Evolutionary conservation across 1,139 yeast species (phyloP).

Genomic region (Diutina ranongensis): DNA sequence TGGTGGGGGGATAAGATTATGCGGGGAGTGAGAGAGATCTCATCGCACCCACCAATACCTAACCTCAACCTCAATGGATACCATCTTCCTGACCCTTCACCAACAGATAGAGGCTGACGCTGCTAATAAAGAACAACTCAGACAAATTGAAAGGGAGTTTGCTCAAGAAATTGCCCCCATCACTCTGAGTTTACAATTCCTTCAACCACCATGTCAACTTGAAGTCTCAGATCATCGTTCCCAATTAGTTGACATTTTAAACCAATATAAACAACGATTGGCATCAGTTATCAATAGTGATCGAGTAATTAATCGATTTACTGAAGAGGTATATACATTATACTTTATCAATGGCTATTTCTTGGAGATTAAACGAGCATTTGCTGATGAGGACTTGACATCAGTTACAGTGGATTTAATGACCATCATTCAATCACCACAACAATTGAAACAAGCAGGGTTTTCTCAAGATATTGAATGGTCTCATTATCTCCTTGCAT

Average conservation of each 20-base stretch:
- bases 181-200: constrained; percentile 4
- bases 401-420: neutral
- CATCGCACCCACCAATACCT: no score
- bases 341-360: constrained; percentile 5
- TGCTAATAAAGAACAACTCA: neutral
- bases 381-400: neutral
- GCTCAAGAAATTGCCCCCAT: neutral
- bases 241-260: neutral
- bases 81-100: neutral
- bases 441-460: neutral
- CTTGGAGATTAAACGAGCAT: neutral
- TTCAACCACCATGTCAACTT: neutral
- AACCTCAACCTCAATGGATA: no score
- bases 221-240: constrained; percentile 1
- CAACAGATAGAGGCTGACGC: constrained; percentile 1
- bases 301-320: neutral
- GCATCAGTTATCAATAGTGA: neutral
- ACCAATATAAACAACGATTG: neutral
- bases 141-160: neutral
- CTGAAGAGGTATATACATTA: neutral
- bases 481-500: constrained; percentile 15
- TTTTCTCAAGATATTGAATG: neutral
- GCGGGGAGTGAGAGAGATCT: neutral
- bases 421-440: neutral
- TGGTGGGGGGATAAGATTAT: neutral